A percentile compares a stretch with the other conserved stretches of the same genome.
These are phyloP conservation scores for Amaranthus hypochondriacus DNA, from an alignment of 148 eudicot genomes.

Conservation along the genomic window DNA sequence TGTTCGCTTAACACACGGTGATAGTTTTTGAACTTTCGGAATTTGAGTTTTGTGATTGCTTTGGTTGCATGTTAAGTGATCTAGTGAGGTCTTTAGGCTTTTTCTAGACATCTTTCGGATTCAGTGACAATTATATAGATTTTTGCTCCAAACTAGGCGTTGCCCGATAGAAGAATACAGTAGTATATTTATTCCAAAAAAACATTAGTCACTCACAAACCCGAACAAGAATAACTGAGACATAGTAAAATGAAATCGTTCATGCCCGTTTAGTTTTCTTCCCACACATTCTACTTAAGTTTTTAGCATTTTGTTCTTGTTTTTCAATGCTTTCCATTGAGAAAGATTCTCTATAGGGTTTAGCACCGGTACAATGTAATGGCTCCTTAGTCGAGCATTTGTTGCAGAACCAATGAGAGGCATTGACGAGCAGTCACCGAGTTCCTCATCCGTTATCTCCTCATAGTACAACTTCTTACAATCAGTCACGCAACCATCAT, in stretches of 20 bases:
- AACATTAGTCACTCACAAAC: background rate
- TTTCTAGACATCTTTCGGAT: no score
- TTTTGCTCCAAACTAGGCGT: no score
- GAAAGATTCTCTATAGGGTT: slow-evolving; percentile 64
- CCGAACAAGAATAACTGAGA: slow-evolving; percentile 2
- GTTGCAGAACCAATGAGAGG: slow-evolving; percentile 19
- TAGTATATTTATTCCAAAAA: background rate
- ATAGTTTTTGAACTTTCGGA: no score
- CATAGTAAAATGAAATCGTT: slow-evolving; percentile 11
- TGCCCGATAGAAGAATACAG: background rate
- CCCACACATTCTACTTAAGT: background rate
- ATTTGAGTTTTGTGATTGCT: no score
- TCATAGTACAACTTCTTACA: background rate
- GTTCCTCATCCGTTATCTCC: slow-evolving; percentile 5
- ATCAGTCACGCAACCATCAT: slow-evolving; percentile 2
- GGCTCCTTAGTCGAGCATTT: slow-evolving; percentile 30
- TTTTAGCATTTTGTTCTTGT: slow-evolving; percentile 27
- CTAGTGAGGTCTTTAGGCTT: no score
- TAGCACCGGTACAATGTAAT: slow-evolving; percentile 49
- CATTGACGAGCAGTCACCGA: slow-evolving; percentile 6
- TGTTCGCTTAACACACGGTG: no score
- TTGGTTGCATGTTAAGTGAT: no score
- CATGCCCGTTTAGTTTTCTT: background rate
- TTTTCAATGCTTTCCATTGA: slow-evolving; percentile 63
- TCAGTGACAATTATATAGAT: no score